Evolutionary conservation across 352 stramenopile species (phyloP), one percentile per base, ranked within the genome.

Genomic region (Phytopythium helicoides): DNA sequence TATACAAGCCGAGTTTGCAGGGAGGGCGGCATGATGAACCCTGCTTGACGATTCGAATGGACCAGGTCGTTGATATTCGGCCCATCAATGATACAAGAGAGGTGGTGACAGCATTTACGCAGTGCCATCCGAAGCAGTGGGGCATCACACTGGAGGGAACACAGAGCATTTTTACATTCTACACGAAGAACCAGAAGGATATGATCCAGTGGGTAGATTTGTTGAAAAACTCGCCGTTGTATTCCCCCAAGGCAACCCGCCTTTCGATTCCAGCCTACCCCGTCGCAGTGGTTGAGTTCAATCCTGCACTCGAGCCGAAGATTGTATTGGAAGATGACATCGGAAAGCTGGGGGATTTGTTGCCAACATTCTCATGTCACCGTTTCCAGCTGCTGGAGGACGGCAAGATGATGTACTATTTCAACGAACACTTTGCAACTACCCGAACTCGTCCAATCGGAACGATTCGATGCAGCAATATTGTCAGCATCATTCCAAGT

Each of bases 1-100:
- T 95, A 33, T 95, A 87, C 64, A 95, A 94, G 28, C 84, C 86
- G 5, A 93, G 83, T 33, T 81, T 94, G 70, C 82, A 94, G 42
- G 78, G 76, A 10, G 83, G 82, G 26, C 69, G 77, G 14, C 72
- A 81, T 6, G 76, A 90, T 14, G 74, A 87, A 44, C 82, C 83
- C 28, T 86, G 76, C 47, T 59, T 88, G 51, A 76, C 73, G 14
- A 81, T 95, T 19, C 71, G 64, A 16, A 90, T 95, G 76, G 81
- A 94, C 31, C 78, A 94, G 47, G 80, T 95, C 15, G 88, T 72
- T 28, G 86, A 95, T 41, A 85, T 95, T 21, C 77, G 86, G 23
- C 84, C 81, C 1, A 90, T 84, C 3, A 92, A 95, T 46, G 86
- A 93, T 54, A 86, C 71, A 9, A 72, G 77, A 16, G 79, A 90